Evolutionary conservation across 1,139 yeast species (phyloP).

Genomic region (Zygoascus meyerae): DNA sequence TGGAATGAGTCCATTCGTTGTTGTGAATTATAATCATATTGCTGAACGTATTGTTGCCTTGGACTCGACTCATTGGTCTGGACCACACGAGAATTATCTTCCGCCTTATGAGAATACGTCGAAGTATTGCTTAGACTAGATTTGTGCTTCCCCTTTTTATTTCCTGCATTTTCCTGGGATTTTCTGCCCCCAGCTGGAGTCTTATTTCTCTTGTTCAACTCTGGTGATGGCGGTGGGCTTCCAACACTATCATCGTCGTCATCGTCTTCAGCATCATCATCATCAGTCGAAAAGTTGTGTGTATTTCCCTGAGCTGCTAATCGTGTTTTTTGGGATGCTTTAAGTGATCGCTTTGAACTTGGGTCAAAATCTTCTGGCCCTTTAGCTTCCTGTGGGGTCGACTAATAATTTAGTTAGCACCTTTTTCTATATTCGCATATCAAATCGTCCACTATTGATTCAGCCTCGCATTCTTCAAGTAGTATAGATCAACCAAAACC

Average conservation of each 20-base stretch:
- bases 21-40: slow-evolving; percentile 14
- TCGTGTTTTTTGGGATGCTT: slow-evolving; percentile 11
- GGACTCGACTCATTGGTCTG: slow-evolving; percentile 8
- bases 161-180: not conserved
- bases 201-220: not conserved
- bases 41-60: slow-evolving; percentile 18
- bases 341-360: slow-evolving; percentile 12
- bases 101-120: not conserved
- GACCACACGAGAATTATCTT: not conserved
- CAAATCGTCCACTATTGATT: no score
- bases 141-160: not conserved
- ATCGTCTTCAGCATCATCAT: slow-evolving; percentile 16
- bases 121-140: not conserved
- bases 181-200: not conserved
- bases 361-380: slow-evolving; percentile 27
- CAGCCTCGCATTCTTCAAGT: no score
- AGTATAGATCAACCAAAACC: no score
- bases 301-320: slow-evolving; percentile 6
- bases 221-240: slow-evolving; percentile 4
- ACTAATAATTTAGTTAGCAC: slow-evolving; percentile 12
- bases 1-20: slow-evolving; percentile 12
- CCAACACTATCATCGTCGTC: slow-evolving; percentile 22
- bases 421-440: no score
- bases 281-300: slow-evolving; percentile 4
- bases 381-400: slow-evolving; percentile 31